phyloP scores from a whole-genome alignment of 129 eudicot species.

The Lonicera japonica region DNA sequence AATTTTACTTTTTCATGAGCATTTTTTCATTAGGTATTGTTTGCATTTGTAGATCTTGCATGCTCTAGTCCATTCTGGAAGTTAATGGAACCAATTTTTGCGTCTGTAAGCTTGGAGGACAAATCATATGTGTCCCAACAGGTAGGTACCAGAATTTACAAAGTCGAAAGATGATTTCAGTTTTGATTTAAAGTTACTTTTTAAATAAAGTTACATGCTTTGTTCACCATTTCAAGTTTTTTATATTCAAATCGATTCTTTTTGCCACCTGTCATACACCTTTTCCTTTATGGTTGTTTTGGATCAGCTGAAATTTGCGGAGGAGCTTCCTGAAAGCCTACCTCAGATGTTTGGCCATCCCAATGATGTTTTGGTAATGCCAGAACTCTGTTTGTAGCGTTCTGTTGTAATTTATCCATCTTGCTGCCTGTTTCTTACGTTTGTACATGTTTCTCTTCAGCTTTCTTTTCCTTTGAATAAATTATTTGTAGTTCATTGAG shows the following conservation, averaged over 20 bases:
- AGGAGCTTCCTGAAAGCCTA: conserved; percentile 36
- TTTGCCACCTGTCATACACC: too few relatives aligned
- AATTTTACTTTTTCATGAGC: neutral
- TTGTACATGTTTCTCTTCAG: too few relatives aligned
- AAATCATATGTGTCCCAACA: conserved; percentile 51
- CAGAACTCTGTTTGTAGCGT: too few relatives aligned
- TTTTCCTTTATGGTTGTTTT: conserved; percentile 10
- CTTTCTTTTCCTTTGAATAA: too few relatives aligned
- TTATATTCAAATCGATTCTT: too few relatives aligned
- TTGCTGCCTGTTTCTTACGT: neutral
- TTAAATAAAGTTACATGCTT: neutral
- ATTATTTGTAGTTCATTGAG: too few relatives aligned
- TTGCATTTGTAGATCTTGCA: conserved; percentile 49
- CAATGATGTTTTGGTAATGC: conserved; percentile 38
- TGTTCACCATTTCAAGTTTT: neutral
- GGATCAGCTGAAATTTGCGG: conserved; percentile 65
- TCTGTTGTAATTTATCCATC: neutral
- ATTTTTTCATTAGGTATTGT: conserved; percentile 2
- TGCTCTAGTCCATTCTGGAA: conserved; percentile 86
- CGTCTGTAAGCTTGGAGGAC: conserved; percentile 49
- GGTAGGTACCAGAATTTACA: conserved; percentile 32
- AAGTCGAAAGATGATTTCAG: neutral
- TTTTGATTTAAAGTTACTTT: neutral
- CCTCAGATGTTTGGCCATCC: conserved; percentile 28
- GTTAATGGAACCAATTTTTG: conserved; percentile 60